Base-by-base conservation (phyloP, 129 eudicot genomes). In the carrot (Daucus carota) region DNA sequence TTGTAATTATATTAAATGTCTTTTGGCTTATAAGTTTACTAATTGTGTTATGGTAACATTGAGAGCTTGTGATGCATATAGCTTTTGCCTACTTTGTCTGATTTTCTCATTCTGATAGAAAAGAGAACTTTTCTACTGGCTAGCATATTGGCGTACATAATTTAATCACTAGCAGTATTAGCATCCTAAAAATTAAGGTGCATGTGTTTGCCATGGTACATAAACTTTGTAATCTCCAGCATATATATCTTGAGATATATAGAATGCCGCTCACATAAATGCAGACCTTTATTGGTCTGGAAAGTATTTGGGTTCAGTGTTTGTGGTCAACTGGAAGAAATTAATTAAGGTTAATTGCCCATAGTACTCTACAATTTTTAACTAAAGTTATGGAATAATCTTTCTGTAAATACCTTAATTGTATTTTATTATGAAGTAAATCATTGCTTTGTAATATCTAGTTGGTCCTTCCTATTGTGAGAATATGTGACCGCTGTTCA, bases 11-110 rank as follows among this genome's bases (percentile, higher is more conserved):
- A n/a, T 0, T 57, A 57, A 24, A 57, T 57, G 28, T 57, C 31
- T 57, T 28, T 14, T 29, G 70, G 0, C 18, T 34, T 67, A 18
- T 28, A 13, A 5, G 26, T 22, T 42, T 71, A 71, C 5, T 42
- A 70, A 41, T 70, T 28, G 9, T 43, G n/a, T 72, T 44, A 5
- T 36, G 1, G 31, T 70, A 22, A 12, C 32, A 20, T 40, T 6
- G 4, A 72, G 43, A 26, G 79, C 79, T 42, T 60, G 46, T 62
- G 45, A 76, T 32, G 74, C 34, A 13, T 2, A 66, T 65, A 66
- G 73, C 69, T 77, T n/a, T 76, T 66, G 66, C 80, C 66, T 77
- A 67, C 48, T 13, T 77, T 33, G 74, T 77, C 79, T 65, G 63
- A 44, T 33, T 29, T 47, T n/a, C 33, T 2, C 31, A 65, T 31